phyloP scores from a whole-genome alignment of 768 basidiomycete genomes.

The Kwoniella botswanensis region DNA sequence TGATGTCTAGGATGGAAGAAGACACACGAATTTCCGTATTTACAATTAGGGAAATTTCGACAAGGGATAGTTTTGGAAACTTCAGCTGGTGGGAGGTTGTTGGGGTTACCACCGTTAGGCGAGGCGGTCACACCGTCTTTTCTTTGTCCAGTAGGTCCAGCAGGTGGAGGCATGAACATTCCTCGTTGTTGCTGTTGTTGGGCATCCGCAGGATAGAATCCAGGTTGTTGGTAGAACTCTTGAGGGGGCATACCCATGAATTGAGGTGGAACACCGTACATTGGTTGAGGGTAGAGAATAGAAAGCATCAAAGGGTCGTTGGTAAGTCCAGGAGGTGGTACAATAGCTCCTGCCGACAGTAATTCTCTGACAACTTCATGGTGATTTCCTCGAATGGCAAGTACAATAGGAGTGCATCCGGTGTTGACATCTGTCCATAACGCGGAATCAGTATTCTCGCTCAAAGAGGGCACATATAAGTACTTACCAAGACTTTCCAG shows the following conservation, averaged over 20 bases:
- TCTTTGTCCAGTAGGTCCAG: slow-evolving; percentile 13
- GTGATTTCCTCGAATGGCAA: slow-evolving; percentile 54
- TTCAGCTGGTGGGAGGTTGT: slow-evolving; percentile 57
- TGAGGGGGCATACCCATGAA: slow-evolving; percentile 36
- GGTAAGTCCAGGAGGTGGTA: slow-evolving; percentile 55
- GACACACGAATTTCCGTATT: slow-evolving; percentile 56
- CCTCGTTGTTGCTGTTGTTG: slow-evolving; percentile 20
- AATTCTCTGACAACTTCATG: slow-evolving; percentile 54
- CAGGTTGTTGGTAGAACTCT: slow-evolving; percentile 44
- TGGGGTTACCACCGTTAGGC: slow-evolving; percentile 32
- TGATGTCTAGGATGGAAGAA: slow-evolving; percentile 56
- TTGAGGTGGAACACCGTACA: slow-evolving; percentile 49
- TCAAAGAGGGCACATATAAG: not conserved
- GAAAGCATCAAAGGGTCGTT: slow-evolving; percentile 51
- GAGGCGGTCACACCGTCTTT: slow-evolving; percentile 32
- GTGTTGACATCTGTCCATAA: slow-evolving; percentile 42
- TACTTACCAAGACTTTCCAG: slow-evolving; percentile 55
- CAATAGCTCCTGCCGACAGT: slow-evolving; percentile 53
- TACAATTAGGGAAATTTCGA: slow-evolving; percentile 59
- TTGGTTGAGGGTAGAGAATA: slow-evolving; percentile 51
- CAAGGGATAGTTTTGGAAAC: slow-evolving; percentile 58
- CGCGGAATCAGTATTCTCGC: not conserved
- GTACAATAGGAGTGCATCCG: slow-evolving; percentile 56
- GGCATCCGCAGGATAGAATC: slow-evolving; percentile 26
- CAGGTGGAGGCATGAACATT: slow-evolving; percentile 31